Evolutionary conservation across 306 rosid genomes (phyloP).

Genomic region (Dryas octopetala): DNA sequence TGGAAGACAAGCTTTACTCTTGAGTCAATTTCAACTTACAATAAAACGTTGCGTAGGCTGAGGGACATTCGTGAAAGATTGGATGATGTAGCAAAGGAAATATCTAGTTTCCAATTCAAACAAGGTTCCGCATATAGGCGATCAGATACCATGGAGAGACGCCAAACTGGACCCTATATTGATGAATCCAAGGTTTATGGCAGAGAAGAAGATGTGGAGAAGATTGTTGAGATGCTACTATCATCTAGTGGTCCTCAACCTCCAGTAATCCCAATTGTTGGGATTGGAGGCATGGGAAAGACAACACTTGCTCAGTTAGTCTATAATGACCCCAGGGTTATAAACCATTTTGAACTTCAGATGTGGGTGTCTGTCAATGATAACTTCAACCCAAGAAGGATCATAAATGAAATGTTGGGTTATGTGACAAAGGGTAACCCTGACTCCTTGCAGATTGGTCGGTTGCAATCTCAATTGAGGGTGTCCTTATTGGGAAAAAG

Average conservation of each 20-base stretch:
- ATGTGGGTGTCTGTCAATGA: conserved; percentile 23
- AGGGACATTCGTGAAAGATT: neutral
- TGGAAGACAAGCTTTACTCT: neutral
- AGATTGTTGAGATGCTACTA: neutral
- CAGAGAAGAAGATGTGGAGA: conserved; percentile 17
- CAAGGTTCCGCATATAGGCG: neutral
- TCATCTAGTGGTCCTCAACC: neutral
- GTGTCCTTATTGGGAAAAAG: conserved; percentile 5
- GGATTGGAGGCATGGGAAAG: conserved; percentile 21
- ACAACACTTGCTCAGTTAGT: conserved; percentile 19
- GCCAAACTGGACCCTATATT: conserved; percentile 20
- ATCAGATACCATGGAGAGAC: neutral
- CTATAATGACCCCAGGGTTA: neutral
- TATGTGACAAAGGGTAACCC: neutral
- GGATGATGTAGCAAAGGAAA: neutral
- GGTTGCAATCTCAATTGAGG: neutral
- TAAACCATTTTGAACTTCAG: neutral
- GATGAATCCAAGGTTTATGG: conserved; percentile 22
- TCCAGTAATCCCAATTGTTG: conserved; percentile 9
- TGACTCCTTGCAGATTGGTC: neutral
- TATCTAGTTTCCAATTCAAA: neutral
- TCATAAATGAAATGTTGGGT: conserved; percentile 4
- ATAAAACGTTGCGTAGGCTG: neutral
- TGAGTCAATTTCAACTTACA: neutral
- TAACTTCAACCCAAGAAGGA: neutral